These are phyloP conservation scores for Cordyceps militaris DNA, from an alignment of 2,329 filamentous ascomycete species.

Conservation along the genomic window DNA sequence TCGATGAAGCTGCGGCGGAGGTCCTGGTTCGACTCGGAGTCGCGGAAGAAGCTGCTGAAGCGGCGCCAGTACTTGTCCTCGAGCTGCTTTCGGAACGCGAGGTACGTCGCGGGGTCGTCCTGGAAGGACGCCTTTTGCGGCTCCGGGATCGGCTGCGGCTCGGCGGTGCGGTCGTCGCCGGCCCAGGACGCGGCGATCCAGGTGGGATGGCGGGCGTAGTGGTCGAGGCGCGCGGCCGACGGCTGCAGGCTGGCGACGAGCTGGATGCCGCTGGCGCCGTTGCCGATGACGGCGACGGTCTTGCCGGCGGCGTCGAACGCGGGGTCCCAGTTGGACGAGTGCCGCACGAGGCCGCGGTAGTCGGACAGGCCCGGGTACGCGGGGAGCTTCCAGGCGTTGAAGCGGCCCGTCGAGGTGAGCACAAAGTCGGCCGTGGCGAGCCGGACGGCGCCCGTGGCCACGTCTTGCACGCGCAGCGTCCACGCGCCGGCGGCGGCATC, in stretches of 20 bases:
- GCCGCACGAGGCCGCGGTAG: neutral
- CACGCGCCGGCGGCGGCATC: neutral
- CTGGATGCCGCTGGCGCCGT: neutral
- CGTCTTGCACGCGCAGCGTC: neutral
- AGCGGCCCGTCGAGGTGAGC: neutral
- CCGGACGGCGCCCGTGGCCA: neutral
- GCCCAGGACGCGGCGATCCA: neutral
- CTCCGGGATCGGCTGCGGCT: neutral
- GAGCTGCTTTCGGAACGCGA: neutral
- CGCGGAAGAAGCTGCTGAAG: neutral
- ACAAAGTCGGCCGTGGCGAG: neutral
- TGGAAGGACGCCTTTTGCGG: neutral
- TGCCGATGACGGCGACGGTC: neutral
- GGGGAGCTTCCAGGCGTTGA: neutral
- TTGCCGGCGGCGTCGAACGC: neutral
- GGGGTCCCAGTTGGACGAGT: neutral
- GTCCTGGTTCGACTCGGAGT: neutral
- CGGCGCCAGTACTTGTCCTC: neutral
- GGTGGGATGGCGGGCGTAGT: neutral
- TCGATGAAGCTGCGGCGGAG: neutral
- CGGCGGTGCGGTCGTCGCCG: neutral
- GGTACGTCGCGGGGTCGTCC: neutral
- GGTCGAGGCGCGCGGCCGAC: neutral
- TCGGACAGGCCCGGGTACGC: neutral
- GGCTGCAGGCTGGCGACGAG: neutral